phyloP scores from a whole-genome alignment of 1,139 yeast genomes.

The Kurtzmaniella natalensis region DNA sequence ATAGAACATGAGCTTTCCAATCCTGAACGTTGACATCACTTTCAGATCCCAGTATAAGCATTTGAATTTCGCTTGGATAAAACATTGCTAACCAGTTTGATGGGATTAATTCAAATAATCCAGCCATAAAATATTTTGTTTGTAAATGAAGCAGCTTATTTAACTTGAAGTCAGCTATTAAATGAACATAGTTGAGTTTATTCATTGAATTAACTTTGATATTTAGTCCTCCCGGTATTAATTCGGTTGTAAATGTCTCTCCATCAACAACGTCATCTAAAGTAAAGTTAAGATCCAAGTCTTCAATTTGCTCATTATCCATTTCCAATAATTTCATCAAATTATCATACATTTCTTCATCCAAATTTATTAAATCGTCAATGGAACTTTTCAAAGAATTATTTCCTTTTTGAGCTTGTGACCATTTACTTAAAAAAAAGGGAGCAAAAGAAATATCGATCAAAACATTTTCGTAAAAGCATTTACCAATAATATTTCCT shows the following conservation, averaged over 20 bases:
- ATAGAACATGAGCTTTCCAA: constrained; percentile 55
- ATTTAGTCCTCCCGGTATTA: constrained; percentile 57
- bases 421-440: constrained; percentile 76
- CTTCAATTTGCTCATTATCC: constrained; percentile 51
- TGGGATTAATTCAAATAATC: constrained; percentile 64
- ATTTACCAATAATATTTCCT: constrained; percentile 84
- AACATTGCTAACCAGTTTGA: constrained; percentile 81
- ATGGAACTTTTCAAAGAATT: constrained; percentile 50
- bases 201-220: constrained; percentile 57
- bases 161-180: constrained; percentile 73
- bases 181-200: constrained; percentile 70
- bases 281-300: constrained; percentile 64
- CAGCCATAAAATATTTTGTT: constrained; percentile 62
- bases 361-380: constrained; percentile 74
- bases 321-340: constrained; percentile 60
- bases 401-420: constrained; percentile 20
- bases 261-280: constrained; percentile 44
- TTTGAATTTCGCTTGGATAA: constrained; percentile 77
- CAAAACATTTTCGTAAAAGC: constrained; percentile 79
- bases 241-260: constrained; percentile 42
- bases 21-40: constrained; percentile 69
- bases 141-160: constrained; percentile 60
- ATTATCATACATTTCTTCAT: constrained; percentile 60
- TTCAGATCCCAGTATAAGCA: constrained; percentile 77
- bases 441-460: constrained; percentile 85